These are phyloP conservation scores for Candida bentonensis DNA, from an alignment of 805 yeast species.

Conservation along the genomic window DNA sequence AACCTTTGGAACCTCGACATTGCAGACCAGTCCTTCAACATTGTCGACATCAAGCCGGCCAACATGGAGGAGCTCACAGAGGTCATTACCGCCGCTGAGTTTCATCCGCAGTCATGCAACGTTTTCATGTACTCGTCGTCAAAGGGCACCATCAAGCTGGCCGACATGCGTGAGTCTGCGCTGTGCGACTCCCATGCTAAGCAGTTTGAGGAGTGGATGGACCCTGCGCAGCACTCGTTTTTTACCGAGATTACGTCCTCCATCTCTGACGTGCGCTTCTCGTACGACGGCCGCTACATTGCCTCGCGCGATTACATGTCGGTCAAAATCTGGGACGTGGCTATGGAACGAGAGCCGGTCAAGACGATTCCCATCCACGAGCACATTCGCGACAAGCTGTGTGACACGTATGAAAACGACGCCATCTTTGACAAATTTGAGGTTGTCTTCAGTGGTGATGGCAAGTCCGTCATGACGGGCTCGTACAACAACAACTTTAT, in stretches of 20 bases:
- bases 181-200: constrained; percentile 78
- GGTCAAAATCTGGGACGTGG: constrained; percentile 95
- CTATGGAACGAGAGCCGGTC: constrained; percentile 90
- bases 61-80: constrained; percentile 98
- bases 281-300: constrained; percentile 84
- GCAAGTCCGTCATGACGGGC: constrained; percentile 87
- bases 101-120: constrained; percentile 88
- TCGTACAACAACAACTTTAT: constrained; percentile 93
- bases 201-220: constrained; percentile 81
- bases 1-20: constrained; percentile 91
- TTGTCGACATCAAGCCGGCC: constrained; percentile 94
- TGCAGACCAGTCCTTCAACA: constrained; percentile 90
- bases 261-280: constrained; percentile 85
- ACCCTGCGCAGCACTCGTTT: constrained; percentile 85
- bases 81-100: constrained; percentile 92
- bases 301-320: constrained; percentile 97
- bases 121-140: constrained; percentile 89
- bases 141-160: constrained; percentile 87
- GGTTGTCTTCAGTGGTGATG: constrained; percentile 89
- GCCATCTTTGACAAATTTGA: constrained; percentile 98
- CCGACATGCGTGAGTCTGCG: constrained; percentile 94
- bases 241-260: constrained; percentile 94
- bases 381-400: constrained; percentile 78
- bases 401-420: constrained; percentile 97
- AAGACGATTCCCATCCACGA: constrained; percentile 94